Base-by-base conservation (phyloP, 768 basidiomycete genomes). In the Boletus reticulatus region DNA sequence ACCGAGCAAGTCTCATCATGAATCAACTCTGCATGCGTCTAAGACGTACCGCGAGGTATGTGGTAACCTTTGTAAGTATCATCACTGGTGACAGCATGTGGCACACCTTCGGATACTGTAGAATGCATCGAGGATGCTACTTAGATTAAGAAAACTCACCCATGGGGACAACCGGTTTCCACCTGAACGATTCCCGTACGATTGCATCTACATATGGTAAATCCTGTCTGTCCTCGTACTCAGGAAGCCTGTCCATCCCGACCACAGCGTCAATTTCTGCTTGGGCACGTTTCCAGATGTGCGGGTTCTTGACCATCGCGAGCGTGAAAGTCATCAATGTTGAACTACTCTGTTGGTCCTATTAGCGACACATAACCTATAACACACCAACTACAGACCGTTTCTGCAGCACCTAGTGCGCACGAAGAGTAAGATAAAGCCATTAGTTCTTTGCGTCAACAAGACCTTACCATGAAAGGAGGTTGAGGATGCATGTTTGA, bases 241-340 rank as follows among this genome's bases (percentile, higher is more conserved):
- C 52, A 2, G 57, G 57, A 17, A 58, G 44, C 6, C 52, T 58
- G 6, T 41, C 37, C 12, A 17, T 54, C 4, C 57, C 57, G 3
- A 54, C 6, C 0, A 49, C 17, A 5, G 44, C 13, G 9, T 58
- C 57, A 12, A 53, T 53, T n/a, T 50, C 51, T 10, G 22, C 17
- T 17, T 52, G 51, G n/a, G 51, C 51, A 12, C 27, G 48, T 31
- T 50, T 58, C 57, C 57, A 54, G 3, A 53, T 9, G 13, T 14
- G 52, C 3, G 52, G 52, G 16, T 58, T 50, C 44, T 58, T 39
- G 17, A 58, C 43, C 57, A 58, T 58, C 20, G 57, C 57, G 14
- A 58, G 52, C 12, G 52, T 42, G 20, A 58, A 58, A 6, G 19
- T 39, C 34, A 54, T 10, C 9, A 58, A 20, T 9, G 43, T 20